phyloP scores from a whole-genome alignment of 257 asterid genomes.

The Capsicum chinense region DNA sequence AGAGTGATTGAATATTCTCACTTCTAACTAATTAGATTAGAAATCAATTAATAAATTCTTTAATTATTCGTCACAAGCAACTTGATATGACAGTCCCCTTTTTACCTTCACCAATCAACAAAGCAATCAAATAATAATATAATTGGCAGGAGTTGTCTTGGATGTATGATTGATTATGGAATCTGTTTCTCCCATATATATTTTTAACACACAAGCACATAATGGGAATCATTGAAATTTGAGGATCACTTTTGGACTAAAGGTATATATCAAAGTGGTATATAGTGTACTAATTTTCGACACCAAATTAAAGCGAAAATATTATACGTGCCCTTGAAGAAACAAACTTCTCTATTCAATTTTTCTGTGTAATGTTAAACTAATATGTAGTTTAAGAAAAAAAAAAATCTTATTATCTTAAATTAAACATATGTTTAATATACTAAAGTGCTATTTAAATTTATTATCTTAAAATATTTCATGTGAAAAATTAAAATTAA shows the following conservation, averaged over 20 bases:
- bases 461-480: too few relatives aligned
- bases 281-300: background rate
- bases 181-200: background rate
- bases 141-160: background rate
- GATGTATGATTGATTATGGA: conserved; percentile 20
- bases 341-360: background rate
- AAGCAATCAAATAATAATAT: background rate
- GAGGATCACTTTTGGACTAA: conserved; percentile 29
- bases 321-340: background rate
- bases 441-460: too few relatives aligned
- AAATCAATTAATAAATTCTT: background rate
- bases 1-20: background rate
- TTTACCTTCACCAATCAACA: background rate
- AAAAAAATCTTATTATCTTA: too few relatives aligned
- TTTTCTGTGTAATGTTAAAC: too few relatives aligned
- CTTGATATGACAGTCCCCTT: background rate
- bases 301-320: background rate
- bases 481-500: too few relatives aligned
- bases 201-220: conserved; percentile 26
- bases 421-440: too few relatives aligned
- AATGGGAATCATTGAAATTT: conserved; percentile 49
- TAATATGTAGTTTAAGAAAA: too few relatives aligned
- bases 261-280: background rate
- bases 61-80: background rate
- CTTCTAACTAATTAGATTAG: background rate